A percentile compares a stretch with the other conserved stretches of the same genome.
These are phyloP conservation scores for Venturia effusa DNA, from an alignment of 2,329 filamentous ascomycete genomes.

Conservation along the genomic window DNA sequence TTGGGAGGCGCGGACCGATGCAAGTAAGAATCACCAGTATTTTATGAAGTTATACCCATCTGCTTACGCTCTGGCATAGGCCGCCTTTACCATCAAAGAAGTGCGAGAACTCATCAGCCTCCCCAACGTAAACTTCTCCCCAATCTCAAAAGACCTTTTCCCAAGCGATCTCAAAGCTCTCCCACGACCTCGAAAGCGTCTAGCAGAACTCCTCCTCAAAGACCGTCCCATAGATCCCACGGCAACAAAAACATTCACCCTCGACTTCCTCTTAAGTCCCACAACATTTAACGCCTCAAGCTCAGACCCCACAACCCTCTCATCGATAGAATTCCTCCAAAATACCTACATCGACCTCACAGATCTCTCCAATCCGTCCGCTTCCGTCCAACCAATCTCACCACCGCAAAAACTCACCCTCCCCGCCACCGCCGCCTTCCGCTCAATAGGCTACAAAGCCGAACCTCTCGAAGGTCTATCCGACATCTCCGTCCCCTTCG, in stretches of 20 bases:
- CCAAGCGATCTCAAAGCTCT: conserved; percentile 58
- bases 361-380: conserved; percentile 40
- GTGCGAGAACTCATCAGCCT: conserved; percentile 77
- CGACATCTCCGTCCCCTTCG: conserved; percentile 67
- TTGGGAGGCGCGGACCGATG: conserved; percentile 79
- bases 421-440: conserved; percentile 65
- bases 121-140: conserved; percentile 57
- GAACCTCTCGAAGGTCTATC: conserved; percentile 63
- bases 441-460: conserved; percentile 91
- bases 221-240: conserved; percentile 46
- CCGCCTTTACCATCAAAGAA: conserved; percentile 93
- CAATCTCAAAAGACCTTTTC: conserved; percentile 54
- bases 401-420: conserved; percentile 42
- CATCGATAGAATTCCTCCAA: conserved; percentile 56
- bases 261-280: conserved; percentile 79
- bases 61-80: conserved; percentile 37
- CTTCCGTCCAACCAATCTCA: conserved; percentile 36
- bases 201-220: conserved; percentile 72
- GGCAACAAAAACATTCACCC: conserved; percentile 61
- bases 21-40: conserved; percentile 44
- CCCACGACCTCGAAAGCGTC: conserved; percentile 61
- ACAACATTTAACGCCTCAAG: conserved; percentile 49
- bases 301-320: conserved; percentile 40
- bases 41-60: neutral
- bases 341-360: conserved; percentile 24